Percentiles rank a stretch among this genome's conserved stretches.
Evolutionary conservation across 768 basidiomycete genomes (phyloP).

Genomic region (Mycena rebaudengoi): DNA sequence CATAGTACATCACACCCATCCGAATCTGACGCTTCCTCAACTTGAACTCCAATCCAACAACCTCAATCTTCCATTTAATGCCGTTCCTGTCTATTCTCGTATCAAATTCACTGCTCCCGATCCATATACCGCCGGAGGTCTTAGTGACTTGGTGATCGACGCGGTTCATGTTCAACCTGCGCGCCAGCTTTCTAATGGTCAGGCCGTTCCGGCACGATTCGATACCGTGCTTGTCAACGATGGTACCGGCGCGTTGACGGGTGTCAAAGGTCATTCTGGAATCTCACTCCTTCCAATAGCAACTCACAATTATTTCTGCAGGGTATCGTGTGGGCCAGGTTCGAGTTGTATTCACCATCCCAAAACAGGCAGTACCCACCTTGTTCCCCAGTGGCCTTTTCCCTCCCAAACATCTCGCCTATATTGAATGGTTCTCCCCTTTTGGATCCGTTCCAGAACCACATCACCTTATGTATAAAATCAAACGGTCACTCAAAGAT

Average conservation of each 20-base stretch:
- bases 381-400: background rate
- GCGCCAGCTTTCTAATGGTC: constrained; percentile 13
- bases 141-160: constrained; percentile 30
- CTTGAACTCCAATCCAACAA: constrained; percentile 30
- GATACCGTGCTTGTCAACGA: constrained; percentile 39
- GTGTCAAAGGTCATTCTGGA: constrained; percentile 27
- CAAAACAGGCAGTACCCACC: background rate
- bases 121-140: constrained; percentile 24
- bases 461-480: constrained; percentile 29
- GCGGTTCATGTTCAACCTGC: constrained; percentile 40
- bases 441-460: constrained; percentile 24
- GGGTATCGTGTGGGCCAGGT: constrained; percentile 37
- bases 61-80: constrained; percentile 23
- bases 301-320: background rate
- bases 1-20: constrained; percentile 30
- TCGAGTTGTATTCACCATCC: constrained; percentile 31
- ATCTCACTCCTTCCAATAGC: background rate
- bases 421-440: constrained; percentile 35
- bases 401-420: constrained; percentile 31
- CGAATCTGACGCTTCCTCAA: constrained; percentile 21
- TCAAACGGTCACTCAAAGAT: constrained; percentile 13
- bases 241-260: constrained; percentile 4
- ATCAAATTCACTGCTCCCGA: constrained; percentile 39
- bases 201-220: constrained; percentile 31
- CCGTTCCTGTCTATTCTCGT: constrained; percentile 42